Percentiles rank a stretch among this genome's conserved stretches.
Conservation (phyloP, 495 filamentous ascomycete genomes). For the Geoglossum glabrum region DNA sequence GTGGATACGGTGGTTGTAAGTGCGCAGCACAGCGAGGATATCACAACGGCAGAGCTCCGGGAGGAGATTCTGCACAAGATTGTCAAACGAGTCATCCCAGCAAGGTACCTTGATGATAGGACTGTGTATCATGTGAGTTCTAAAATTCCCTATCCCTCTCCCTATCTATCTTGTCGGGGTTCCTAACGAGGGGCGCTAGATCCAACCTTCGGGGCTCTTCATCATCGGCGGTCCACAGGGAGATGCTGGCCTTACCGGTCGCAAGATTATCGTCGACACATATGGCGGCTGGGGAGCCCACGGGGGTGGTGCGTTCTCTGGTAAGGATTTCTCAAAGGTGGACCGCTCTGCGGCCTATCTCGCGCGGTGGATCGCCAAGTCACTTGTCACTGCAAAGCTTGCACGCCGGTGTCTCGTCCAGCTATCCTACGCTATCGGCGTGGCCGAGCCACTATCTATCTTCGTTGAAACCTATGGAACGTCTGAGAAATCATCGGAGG, state of each 20-base stretch:
- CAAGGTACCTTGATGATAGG: constrained; percentile 72
- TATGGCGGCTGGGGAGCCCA: constrained; percentile 99
- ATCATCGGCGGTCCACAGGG: constrained; percentile 98
- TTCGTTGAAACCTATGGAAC: constrained; percentile 79
- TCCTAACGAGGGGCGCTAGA: constrained; percentile 21
- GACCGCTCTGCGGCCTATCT: constrained; percentile 96
- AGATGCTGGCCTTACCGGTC: constrained; percentile 94
- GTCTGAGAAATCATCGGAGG: constrained; percentile 47
- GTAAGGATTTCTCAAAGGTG: constrained; percentile 99
- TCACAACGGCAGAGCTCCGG: constrained; percentile 82
- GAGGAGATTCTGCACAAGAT: constrained; percentile 96
- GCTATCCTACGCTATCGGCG: constrained; percentile 97
- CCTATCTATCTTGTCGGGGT: neutral
- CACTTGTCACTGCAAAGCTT: constrained; percentile 70
- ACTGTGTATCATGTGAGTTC: constrained; percentile 75
- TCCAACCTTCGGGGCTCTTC: constrained; percentile 96
- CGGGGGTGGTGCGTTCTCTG: constrained; percentile 99
- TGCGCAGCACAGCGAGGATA: constrained; percentile 76
- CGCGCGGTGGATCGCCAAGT: constrained; percentile 97
- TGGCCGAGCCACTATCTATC: constrained; percentile 84
- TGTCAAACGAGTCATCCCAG: constrained; percentile 80
- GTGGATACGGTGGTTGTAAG: constrained; percentile 96
- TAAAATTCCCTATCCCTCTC: neutral
- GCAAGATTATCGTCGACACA: constrained; percentile 99
- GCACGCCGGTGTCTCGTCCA: constrained; percentile 85